A percentile compares a stretch with the other conserved stretches of the same genome.
These are phyloP conservation scores for Pichia nanzhaoensis DNA, from an alignment of 805 yeast genomes.

Conservation along the genomic window DNA sequence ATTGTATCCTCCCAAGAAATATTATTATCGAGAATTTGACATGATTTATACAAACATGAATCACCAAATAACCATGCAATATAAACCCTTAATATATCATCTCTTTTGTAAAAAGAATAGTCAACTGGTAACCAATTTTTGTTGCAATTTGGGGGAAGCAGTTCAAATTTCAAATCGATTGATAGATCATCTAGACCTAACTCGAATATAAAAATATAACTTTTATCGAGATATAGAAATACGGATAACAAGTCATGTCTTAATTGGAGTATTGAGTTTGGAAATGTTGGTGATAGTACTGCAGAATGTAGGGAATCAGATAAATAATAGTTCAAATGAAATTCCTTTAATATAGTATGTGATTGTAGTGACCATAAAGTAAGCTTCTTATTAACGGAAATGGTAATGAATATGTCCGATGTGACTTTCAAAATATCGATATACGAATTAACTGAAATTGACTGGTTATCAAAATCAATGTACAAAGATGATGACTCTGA, in stretches of 20 bases:
- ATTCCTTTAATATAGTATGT: slow-evolving; percentile 22
- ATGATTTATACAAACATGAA: slow-evolving; percentile 18
- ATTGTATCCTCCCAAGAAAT: slow-evolving; percentile 15
- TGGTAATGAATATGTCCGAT: slow-evolving; percentile 29
- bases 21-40: slow-evolving; percentile 11
- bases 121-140: slow-evolving; percentile 24
- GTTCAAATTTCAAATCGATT: slow-evolving; percentile 10
- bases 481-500: slow-evolving; percentile 3
- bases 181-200: slow-evolving; percentile 13
- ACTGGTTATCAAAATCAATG: slow-evolving; percentile 17
- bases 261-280: slow-evolving; percentile 17
- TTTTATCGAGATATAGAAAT: slow-evolving; percentile 24
- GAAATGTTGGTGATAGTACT: slow-evolving; percentile 16
- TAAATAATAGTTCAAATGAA: slow-evolving; percentile 20
- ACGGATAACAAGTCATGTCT: slow-evolving; percentile 16
- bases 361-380: slow-evolving; percentile 53
- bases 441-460: slow-evolving; percentile 22
- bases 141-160: slow-evolving; percentile 16
- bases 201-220: slow-evolving; percentile 19
- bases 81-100: slow-evolving; percentile 14
- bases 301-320: slow-evolving; percentile 19
- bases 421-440: slow-evolving; percentile 15
- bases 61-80: slow-evolving; percentile 24
- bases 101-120: slow-evolving; percentile 10
- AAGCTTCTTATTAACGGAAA: slow-evolving; percentile 47